Evolutionary conservation across 148 eudicot species (phyloP).

Genomic region (Pouteria glomerata): DNA sequence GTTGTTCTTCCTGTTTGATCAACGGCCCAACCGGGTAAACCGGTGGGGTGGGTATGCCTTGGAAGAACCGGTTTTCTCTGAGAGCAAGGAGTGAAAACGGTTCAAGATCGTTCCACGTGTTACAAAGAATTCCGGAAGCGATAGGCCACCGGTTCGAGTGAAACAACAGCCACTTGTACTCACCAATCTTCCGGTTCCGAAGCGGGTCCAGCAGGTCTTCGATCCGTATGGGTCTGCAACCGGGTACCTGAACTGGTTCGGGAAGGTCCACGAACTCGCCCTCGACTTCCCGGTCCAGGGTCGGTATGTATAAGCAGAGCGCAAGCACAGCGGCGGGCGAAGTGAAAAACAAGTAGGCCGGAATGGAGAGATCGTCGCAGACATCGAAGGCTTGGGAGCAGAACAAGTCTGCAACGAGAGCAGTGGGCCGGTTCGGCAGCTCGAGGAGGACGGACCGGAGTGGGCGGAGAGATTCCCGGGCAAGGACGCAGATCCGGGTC

Average conservation of each 20-base stretch:
- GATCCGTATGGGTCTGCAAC: conserved; percentile 30
- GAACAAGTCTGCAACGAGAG: conserved; percentile 45
- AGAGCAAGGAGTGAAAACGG: conserved; percentile 23
- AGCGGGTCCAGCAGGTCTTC: conserved; percentile 23
- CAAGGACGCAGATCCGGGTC: conserved; percentile 21
- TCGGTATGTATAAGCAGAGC: conserved; percentile 27
- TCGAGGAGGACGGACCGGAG: conserved; percentile 23
- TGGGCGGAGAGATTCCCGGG: conserved; percentile 20
- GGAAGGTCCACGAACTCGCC: conserved; percentile 25
- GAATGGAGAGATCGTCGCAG: conserved; percentile 32
- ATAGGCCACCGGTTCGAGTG: conserved; percentile 15
- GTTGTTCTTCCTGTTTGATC: conserved; percentile 3
- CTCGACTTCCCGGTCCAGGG: conserved; percentile 21
- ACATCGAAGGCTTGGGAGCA: conserved; percentile 32
- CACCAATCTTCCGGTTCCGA: conserved; percentile 8
- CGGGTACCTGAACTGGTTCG: conserved; percentile 38
- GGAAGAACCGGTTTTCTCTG: conserved; percentile 22
- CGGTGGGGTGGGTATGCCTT: conserved; percentile 20
- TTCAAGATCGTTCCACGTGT: conserved; percentile 49
- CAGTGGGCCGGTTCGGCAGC: conserved; percentile 28
- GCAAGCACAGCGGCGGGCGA: conserved; percentile 31
- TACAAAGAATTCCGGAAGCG: conserved; percentile 34
- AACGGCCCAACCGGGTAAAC: conserved; percentile 43
- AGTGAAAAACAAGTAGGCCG: conserved; percentile 34
- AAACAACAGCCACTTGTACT: conserved; percentile 26